phyloP scores from a whole-genome alignment of 306 rosid genomes.

The Quercus cerris region DNA sequence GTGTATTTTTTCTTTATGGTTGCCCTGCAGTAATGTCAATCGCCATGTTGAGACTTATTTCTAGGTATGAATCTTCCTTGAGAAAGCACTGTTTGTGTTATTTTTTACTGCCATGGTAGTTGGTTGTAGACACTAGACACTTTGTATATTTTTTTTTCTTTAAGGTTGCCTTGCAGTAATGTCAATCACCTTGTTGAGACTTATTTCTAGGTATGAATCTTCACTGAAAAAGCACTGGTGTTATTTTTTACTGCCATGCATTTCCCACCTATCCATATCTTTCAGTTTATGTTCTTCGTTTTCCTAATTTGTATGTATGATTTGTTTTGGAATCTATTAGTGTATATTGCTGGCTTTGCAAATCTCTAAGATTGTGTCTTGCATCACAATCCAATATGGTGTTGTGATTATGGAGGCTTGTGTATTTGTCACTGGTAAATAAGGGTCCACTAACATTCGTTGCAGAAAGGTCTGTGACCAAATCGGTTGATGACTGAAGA shows the following conservation, averaged over 20 bases:
- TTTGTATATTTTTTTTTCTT: neutral
- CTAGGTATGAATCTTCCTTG: neutral
- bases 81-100: neutral
- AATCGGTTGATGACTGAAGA: neutral
- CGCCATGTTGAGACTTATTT: neutral
- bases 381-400: neutral
- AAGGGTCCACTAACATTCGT: neutral
- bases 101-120: neutral
- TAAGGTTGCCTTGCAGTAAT: neutral
- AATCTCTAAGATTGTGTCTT: neutral
- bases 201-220: neutral
- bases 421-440: no score
- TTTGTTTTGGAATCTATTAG: neutral
- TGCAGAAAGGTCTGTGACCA: neutral
- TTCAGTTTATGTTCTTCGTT: neutral
- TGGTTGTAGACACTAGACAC: neutral
- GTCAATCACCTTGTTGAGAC: neutral
- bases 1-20: neutral
- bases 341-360: neutral
- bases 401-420: no score
- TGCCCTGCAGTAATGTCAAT: neutral
- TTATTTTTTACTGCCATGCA: neutral
- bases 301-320: neutral
- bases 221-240: neutral
- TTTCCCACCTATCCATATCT: neutral